Conservation (phyloP, 768 basidiomycete species). For the Leccinellum rugosiceps region DNA sequence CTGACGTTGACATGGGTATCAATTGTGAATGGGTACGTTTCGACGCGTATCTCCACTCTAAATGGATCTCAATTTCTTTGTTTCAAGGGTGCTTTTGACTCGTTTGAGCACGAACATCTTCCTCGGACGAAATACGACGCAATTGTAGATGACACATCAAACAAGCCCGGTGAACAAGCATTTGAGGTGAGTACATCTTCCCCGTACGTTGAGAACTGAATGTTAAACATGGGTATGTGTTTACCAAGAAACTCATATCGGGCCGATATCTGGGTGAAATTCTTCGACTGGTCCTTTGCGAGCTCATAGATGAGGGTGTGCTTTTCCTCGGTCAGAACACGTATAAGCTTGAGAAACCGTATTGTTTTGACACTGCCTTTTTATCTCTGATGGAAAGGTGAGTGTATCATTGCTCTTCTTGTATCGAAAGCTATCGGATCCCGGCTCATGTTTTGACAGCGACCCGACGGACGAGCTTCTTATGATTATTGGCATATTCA, state of each 20-base stretch:
- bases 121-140: conserved; percentile 94
- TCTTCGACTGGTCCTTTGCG: conserved; percentile 88
- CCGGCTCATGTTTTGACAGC: conserved; percentile 37
- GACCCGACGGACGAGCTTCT: conserved; percentile 96
- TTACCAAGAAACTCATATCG: conserved; percentile 82
- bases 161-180: conserved; percentile 95
- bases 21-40: conserved; percentile 91
- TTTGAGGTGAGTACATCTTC: conserved; percentile 62
- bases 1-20: conserved; percentile 77
- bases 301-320: conserved; percentile 94
- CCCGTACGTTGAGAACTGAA: background rate
- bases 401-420: background rate
- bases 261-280: conserved; percentile 97
- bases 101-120: conserved; percentile 89
- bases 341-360: conserved; percentile 94
- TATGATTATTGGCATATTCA: conserved; percentile 96
- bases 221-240: background rate
- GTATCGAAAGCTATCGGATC: background rate
- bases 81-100: conserved; percentile 91
- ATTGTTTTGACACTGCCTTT: conserved; percentile 95
- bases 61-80: background rate
- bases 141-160: conserved; percentile 88
- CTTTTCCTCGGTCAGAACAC: conserved; percentile 98
- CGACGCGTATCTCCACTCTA: background rate
- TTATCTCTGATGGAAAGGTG: conserved; percentile 95